Evolutionary conservation across 345 rosid genomes (phyloP).

Genomic region (Kandelia obovata): DNA sequence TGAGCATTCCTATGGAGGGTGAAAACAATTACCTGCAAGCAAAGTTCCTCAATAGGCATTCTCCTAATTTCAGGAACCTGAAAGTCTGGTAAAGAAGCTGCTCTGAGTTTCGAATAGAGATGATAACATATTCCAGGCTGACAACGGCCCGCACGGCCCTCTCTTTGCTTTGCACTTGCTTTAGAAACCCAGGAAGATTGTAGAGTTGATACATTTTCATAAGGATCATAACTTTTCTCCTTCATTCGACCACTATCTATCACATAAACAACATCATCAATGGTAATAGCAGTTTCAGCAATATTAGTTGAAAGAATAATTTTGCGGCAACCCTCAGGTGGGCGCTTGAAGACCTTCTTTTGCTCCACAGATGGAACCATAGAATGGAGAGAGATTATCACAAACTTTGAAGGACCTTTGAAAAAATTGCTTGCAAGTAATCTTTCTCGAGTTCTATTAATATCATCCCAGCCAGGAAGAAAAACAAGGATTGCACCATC

Average conservation of each 20-base stretch:
- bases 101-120: conserved; percentile 75
- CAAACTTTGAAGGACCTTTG: conserved; percentile 52
- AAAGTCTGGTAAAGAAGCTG: conserved; percentile 74
- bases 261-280: conserved; percentile 95
- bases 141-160: conserved; percentile 96
- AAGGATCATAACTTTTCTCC: conserved; percentile 93
- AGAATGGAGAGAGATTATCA: conserved; percentile 79
- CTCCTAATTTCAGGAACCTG: conserved; percentile 90
- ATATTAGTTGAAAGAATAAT: conserved; percentile 86
- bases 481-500: conserved; percentile 93
- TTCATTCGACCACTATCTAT: conserved; percentile 96
- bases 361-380: conserved; percentile 88
- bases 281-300: conserved; percentile 87
- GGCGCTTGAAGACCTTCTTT: conserved; percentile 69
- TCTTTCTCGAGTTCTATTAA: conserved; percentile 59
- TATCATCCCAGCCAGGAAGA: conserved; percentile 98
- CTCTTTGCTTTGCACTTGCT: conserved; percentile 94
- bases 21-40: conserved; percentile 62
- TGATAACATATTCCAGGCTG: conserved; percentile 94
- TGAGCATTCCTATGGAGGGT: no score
- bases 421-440: conserved; percentile 56
- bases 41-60: conserved; percentile 90
- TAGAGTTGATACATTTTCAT: conserved; percentile 81
- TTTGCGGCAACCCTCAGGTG: conserved; percentile 81
- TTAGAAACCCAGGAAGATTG: conserved; percentile 90